Evolutionary conservation across 208 protist species (phyloP).

Genomic region (Trypanosoma scelopori): DNA sequence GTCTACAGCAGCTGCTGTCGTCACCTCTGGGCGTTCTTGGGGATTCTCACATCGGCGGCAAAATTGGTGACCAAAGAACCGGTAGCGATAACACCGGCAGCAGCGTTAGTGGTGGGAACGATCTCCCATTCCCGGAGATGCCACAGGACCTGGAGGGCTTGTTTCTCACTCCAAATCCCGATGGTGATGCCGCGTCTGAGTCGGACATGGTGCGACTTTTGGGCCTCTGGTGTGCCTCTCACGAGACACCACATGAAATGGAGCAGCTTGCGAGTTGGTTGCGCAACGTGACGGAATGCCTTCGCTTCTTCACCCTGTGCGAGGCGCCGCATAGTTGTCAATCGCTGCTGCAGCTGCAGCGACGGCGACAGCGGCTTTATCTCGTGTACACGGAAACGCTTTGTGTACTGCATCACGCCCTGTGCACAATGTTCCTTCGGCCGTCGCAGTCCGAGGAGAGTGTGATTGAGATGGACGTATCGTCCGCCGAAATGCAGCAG

Average conservation of each 20-base stretch:
- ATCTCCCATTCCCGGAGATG: background rate
- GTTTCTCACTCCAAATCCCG: background rate
- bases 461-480: background rate
- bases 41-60: background rate
- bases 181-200: background rate
- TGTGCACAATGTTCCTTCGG: conserved; percentile 13
- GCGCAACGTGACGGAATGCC: conserved; percentile 2
- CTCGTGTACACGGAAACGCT: conserved; percentile 10
- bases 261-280: conserved; percentile 16
- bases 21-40: conserved; percentile 3
- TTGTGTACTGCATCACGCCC: conserved; percentile 9
- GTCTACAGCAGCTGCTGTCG: conserved; percentile 15
- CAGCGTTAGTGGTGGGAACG: background rate
- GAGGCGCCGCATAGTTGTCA: background rate
- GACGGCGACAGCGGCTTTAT: background rate
- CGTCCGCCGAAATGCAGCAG: background rate
- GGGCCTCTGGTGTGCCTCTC: conserved; percentile 6
- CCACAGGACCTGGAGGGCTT: conserved; percentile 11
- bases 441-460: background rate
- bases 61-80: background rate
- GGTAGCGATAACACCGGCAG: background rate
- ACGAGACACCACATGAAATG: conserved; percentile 7
- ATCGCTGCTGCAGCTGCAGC: background rate
- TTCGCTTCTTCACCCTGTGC: conserved; percentile 15
- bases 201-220: conserved; percentile 13